Conservation (phyloP, 2,329 filamentous ascomycete species). For the Diaporthe sp. region DNA sequence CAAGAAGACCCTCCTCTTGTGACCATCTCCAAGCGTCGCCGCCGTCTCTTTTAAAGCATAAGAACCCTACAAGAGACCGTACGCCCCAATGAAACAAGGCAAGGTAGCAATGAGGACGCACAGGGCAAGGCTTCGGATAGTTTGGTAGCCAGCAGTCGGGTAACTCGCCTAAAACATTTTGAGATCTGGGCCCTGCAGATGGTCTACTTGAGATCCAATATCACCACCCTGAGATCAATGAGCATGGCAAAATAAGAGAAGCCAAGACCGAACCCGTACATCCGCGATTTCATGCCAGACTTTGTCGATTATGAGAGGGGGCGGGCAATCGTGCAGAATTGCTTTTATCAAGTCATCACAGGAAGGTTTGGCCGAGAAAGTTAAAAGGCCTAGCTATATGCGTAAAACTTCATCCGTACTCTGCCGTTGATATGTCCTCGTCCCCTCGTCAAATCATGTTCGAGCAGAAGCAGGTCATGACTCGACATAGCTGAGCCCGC, state of each 20-base stretch:
- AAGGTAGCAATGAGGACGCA: conserved; percentile 7
- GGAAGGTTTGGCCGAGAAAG: conserved; percentile 14
- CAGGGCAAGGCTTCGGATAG: neutral
- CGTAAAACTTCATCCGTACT: neutral
- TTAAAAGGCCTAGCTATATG: neutral
- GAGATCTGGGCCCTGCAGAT: neutral
- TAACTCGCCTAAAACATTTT: neutral
- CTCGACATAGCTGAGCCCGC: conserved; percentile 5
- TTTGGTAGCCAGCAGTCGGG: neutral
- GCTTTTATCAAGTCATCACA: neutral
- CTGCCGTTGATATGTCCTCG: neutral
- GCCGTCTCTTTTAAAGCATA: neutral
- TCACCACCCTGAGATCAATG: neutral
- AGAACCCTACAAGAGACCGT: too few relatives aligned
- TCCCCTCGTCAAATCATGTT: neutral
- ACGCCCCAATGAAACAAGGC: neutral
- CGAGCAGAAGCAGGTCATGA: conserved; percentile 11
- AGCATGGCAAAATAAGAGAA: conserved; percentile 1
- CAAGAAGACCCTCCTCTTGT: too few relatives aligned
- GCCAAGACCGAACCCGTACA: neutral
- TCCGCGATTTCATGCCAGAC: neutral
- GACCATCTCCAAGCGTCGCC: neutral
- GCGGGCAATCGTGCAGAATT: neutral
- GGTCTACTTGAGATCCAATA: neutral
- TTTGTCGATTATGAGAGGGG: neutral